Evolutionary conservation across 768 basidiomycete genomes (phyloP).

Genomic region (Lactarius pseudohatsudake): DNA sequence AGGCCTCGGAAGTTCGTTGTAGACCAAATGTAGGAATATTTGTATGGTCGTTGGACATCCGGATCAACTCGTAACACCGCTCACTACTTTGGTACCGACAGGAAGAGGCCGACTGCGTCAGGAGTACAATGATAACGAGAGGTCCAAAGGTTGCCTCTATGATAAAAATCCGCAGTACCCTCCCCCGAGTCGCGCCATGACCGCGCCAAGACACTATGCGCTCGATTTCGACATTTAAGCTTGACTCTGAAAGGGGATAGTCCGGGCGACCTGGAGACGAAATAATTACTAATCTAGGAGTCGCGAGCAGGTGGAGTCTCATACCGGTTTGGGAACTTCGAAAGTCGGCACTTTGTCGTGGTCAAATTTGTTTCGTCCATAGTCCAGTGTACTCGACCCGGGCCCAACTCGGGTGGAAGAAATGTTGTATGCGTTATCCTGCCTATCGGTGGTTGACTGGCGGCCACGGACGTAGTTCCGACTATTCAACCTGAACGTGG

Average conservation of each 20-base stretch:
- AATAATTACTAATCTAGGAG: not conserved
- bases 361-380: not conserved
- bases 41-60: not conserved
- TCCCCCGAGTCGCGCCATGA: too few relatives aligned
- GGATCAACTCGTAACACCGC: too few relatives aligned
- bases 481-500: slow-evolving; percentile 16
- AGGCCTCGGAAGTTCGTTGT: not conserved
- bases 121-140: too few relatives aligned
- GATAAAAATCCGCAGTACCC: too few relatives aligned
- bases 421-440: not conserved
- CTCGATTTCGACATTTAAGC: not conserved
- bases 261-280: not conserved
- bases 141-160: too few relatives aligned
- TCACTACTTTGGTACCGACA: not conserved
- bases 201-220: not conserved
- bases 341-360: not conserved
- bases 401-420: not conserved
- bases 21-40: not conserved
- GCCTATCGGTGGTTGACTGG: not conserved
- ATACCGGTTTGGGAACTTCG: not conserved
- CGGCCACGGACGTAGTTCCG: slow-evolving; percentile 2
- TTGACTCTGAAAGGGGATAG: not conserved
- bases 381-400: too few relatives aligned
- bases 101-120: not conserved
- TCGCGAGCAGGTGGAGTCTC: not conserved